Conservation (phyloP, 768 basidiomycete genomes). For the Auriscalpium orientale region DNA sequence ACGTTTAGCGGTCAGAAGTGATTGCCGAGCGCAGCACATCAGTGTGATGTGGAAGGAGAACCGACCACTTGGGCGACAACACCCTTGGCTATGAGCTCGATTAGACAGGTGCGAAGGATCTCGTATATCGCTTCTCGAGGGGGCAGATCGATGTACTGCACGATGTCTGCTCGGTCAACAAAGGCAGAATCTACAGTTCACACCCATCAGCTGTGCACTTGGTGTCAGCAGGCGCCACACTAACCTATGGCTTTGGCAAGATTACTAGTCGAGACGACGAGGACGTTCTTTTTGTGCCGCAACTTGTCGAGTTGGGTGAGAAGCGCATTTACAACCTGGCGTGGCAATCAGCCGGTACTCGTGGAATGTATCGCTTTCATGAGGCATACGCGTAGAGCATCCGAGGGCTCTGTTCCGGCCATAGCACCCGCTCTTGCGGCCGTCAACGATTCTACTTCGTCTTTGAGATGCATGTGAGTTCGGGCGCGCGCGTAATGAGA, state of each 20-base stretch:
- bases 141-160: conserved; percentile 90
- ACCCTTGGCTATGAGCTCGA: conserved; percentile 69
- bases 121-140: conserved; percentile 89
- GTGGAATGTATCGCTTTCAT: too few species aligned
- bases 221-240: conserved; percentile 10
- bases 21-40: too few species aligned
- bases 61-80: conserved; percentile 51
- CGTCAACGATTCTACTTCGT: conserved; percentile 95
- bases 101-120: conserved; percentile 76
- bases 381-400: conserved; percentile 71
- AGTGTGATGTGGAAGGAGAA: neutral
- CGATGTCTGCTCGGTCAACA: conserved; percentile 93
- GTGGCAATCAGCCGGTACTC: too few species aligned
- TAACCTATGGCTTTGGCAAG: conserved; percentile 88
- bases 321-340: conserved; percentile 92
- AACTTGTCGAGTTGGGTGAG: conserved; percentile 96
- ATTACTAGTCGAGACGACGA: conserved; percentile 96
- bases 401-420: conserved; percentile 92
- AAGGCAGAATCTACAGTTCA: conserved; percentile 76
- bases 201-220: neutral
- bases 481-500: neutral
- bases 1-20: neutral
- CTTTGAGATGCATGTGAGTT: conserved; percentile 30
- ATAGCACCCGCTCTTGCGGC: conserved; percentile 92
- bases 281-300: conserved; percentile 85